A percentile compares a stretch with the other conserved stretches of the same genome.
phyloP scores from a whole-genome alignment of 108 stramenopile genomes.

The Fistulifera solaris region DNA sequence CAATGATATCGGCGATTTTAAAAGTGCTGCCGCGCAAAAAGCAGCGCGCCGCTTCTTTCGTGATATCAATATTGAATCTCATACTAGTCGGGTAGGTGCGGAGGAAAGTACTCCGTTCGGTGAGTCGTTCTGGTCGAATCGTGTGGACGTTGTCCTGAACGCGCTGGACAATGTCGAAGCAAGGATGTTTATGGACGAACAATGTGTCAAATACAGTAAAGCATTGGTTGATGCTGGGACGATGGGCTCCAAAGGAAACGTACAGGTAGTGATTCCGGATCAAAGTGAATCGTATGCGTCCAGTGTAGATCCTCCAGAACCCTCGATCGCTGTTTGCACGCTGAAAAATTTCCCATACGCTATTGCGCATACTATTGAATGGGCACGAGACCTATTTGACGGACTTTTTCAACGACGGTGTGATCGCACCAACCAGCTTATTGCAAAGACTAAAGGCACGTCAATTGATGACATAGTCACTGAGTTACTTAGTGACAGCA shows the following conservation, averaged over 20 bases:
- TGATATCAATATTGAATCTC: constrained; percentile 47
- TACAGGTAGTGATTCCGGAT: constrained; percentile 79
- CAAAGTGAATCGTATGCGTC: constrained; percentile 83
- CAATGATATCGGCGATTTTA: constrained; percentile 76
- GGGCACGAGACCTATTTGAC: constrained; percentile 82
- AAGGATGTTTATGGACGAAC: constrained; percentile 71
- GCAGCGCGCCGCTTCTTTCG: constrained; percentile 56
- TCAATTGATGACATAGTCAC: constrained; percentile 26
- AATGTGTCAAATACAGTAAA: constrained; percentile 64
- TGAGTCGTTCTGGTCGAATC: constrained; percentile 73
- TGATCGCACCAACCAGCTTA: constrained; percentile 65
- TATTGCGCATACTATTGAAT: constrained; percentile 87
- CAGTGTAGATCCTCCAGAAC: constrained; percentile 81
- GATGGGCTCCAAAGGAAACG: constrained; percentile 81
- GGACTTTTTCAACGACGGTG: constrained; percentile 71
- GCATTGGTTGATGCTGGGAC: constrained; percentile 81
- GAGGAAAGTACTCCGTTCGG: constrained; percentile 57
- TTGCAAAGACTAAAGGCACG: constrained; percentile 5
- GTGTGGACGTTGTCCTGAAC: constrained; percentile 85
- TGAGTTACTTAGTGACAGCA: constrained; percentile 34
- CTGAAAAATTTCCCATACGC: constrained; percentile 85
- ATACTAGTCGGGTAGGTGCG: constrained; percentile 77
- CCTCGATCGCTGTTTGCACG: constrained; percentile 81
- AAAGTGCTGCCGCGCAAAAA: constrained; percentile 66
- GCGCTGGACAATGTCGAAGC: constrained; percentile 99